These are phyloP conservation scores for Adiantum capillusveneris DNA, from an alignment of 75 land plant genomes.

Conservation along the genomic window DNA sequence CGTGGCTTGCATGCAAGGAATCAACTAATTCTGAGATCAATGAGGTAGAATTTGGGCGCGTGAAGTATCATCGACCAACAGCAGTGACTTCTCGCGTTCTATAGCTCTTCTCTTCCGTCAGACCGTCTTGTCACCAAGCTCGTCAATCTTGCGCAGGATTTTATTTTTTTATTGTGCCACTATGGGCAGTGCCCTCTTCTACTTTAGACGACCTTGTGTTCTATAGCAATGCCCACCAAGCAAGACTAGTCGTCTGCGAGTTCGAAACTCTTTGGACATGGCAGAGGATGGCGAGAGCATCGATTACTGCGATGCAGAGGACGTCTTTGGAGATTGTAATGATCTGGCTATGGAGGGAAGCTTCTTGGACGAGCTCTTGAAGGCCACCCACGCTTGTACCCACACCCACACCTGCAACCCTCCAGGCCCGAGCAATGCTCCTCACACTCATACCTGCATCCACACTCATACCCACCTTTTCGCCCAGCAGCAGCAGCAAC, in stretches of 20 bases:
- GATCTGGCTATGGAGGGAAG: constrained; percentile 4
- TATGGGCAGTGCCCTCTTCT: too few relatives aligned
- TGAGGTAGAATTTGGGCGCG: too few relatives aligned
- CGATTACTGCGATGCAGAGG: constrained; percentile 5
- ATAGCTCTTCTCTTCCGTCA: too few relatives aligned
- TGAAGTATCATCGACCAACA: too few relatives aligned
- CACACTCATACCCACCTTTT: constrained; percentile 92
- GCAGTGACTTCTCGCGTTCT: too few relatives aligned
- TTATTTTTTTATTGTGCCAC: too few relatives aligned
- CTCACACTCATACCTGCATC: constrained; percentile 93
- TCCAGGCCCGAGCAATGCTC: constrained; percentile 72
- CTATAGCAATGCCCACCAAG: too few relatives aligned
- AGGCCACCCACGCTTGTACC: constrained; percentile 29
- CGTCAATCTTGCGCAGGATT: too few relatives aligned
- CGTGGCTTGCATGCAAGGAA: too few relatives aligned
- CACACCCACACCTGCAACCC: constrained; percentile 98
- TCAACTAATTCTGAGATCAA: too few relatives aligned
- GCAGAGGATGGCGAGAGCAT: background rate
- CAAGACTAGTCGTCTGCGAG: background rate
- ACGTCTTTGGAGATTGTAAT: constrained; percentile 14
- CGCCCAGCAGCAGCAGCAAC: constrained; percentile 15
- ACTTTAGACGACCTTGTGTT: too few relatives aligned
- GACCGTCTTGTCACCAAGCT: too few relatives aligned
- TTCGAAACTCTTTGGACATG: background rate
- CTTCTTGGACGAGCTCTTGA: constrained; percentile 25